Evolutionary conservation across 306 rosid genomes (phyloP).

Genomic region (Dryas drummondii): DNA sequence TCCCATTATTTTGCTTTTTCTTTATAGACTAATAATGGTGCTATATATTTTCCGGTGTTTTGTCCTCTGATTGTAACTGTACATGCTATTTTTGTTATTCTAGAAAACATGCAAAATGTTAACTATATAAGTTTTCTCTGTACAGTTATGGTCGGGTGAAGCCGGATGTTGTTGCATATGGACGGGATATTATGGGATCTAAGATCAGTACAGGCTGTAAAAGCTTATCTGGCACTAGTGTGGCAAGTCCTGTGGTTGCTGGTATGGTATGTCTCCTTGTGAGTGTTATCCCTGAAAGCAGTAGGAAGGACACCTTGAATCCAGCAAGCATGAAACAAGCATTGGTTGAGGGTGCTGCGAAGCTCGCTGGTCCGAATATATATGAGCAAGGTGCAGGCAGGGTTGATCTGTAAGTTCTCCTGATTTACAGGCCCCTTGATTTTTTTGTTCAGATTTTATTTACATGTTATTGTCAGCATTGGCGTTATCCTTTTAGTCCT

Average conservation of each 20-base stretch:
- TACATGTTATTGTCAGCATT: not conserved
- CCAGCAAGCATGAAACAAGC: conserved; percentile 99
- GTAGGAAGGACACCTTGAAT: conserved; percentile 66
- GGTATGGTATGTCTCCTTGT: conserved; percentile 97
- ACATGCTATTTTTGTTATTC: conserved; percentile 24
- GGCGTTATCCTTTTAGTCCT: not conserved
- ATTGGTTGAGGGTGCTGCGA: conserved; percentile 94
- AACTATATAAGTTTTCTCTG: conserved; percentile 3
- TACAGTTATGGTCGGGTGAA: conserved; percentile 91
- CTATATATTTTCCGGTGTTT: not conserved
- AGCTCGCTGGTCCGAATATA: conserved; percentile 84
- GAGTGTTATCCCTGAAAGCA: conserved; percentile 76
- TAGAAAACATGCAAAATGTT: conserved; percentile 2
- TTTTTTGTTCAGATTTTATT: conserved; percentile 6
- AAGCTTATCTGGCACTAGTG: conserved; percentile 97
- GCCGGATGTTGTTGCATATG: conserved; percentile 98
- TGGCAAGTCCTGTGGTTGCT: conserved; percentile 98
- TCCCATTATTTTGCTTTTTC: not conserved
- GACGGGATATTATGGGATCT: conserved; percentile 97
- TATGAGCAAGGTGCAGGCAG: conserved; percentile 99
- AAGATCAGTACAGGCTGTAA: conserved; percentile 93
- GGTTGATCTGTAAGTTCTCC: conserved; percentile 80
- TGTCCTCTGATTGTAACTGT: not conserved
- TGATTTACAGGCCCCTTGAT: conserved; percentile 12
- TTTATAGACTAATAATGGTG: not conserved